Conservation (phyloP, 768 basidiomycete genomes). For the Leccinum obscurum region DNA sequence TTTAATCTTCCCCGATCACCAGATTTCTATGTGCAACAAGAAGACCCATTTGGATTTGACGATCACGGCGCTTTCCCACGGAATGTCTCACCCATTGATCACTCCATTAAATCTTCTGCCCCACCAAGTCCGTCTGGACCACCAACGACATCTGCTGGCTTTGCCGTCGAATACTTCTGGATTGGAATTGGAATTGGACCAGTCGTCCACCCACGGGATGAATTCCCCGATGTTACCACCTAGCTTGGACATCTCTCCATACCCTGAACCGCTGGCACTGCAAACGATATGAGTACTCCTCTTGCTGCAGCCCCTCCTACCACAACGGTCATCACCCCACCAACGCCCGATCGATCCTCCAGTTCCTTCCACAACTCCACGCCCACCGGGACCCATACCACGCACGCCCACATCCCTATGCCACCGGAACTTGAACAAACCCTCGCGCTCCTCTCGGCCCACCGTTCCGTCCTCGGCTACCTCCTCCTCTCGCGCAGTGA, state of each 20-base stretch:
- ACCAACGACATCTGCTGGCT: conserved; percentile 18
- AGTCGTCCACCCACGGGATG: conserved; percentile 18
- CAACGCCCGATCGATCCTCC: conserved; percentile 9
- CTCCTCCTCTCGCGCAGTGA: conserved; percentile 75
- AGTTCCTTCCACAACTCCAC: conserved; percentile 5
- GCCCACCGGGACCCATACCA: conserved; percentile 4
- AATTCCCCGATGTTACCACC: conserved; percentile 6
- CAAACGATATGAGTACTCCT: conserved; percentile 12
- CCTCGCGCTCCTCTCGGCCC: conserved; percentile 70
- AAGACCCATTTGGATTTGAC: conserved; percentile 15
- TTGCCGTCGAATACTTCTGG: conserved; percentile 19
- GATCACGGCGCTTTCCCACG: conserved; percentile 4
- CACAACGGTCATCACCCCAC: background rate
- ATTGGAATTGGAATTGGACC: conserved; percentile 21
- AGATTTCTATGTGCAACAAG: conserved; percentile 16
- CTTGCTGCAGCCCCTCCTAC: conserved; percentile 1
- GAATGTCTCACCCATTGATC: conserved; percentile 7
- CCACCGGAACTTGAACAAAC: conserved; percentile 85
- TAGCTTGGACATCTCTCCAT: too few relatives aligned
- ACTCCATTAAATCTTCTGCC: conserved; percentile 1
- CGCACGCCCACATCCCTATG: conserved; percentile 34
- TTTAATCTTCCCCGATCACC: conserved; percentile 9
- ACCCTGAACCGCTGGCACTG: too few relatives aligned
- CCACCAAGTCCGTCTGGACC: conserved; percentile 20
- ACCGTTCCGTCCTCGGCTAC: conserved; percentile 86